Percentiles rank a stretch among this genome's conserved stretches.
These are phyloP conservation scores for Iodosphaeria phyllophila DNA, from an alignment of 2,329 filamentous ascomycete genomes.

Conservation along the genomic window DNA sequence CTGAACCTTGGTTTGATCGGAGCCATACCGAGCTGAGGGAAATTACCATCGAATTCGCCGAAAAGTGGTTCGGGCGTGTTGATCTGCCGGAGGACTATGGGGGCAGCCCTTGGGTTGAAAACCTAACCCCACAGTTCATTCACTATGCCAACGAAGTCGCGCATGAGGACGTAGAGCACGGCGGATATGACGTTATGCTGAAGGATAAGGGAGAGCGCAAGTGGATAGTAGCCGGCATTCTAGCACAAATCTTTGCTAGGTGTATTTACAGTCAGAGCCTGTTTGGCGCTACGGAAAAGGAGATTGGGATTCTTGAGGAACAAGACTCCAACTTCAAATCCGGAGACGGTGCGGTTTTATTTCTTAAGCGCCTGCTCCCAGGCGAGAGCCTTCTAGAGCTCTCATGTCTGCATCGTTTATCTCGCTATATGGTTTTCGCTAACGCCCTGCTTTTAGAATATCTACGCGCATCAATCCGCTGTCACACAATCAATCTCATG, in stretches of 20 bases:
- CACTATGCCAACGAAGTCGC: constrained; percentile 15
- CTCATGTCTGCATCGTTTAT: background rate
- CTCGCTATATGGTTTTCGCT: background rate
- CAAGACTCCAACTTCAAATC: constrained; percentile 13
- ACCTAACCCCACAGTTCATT: constrained; percentile 14
- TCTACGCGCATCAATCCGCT: constrained; percentile 14
- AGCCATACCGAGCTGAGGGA: constrained; percentile 12
- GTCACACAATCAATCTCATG: constrained; percentile 10
- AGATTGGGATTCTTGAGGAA: constrained; percentile 10
- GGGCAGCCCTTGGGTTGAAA: constrained; percentile 8
- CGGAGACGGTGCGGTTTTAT: constrained; percentile 13
- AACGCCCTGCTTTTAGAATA: constrained; percentile 13
- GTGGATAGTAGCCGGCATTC: constrained; percentile 16
- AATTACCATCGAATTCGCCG: constrained; percentile 7
- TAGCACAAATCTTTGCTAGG: constrained; percentile 19
- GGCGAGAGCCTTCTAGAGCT: background rate
- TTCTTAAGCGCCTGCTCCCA: background rate
- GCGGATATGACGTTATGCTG: constrained; percentile 17
- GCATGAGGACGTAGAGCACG: constrained; percentile 14
- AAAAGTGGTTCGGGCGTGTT: constrained; percentile 10
- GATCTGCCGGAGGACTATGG: constrained; percentile 6
- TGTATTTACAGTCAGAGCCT: constrained; percentile 19
- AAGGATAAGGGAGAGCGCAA: constrained; percentile 10
- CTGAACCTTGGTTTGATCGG: constrained; percentile 8
- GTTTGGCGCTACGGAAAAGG: constrained; percentile 16